Evolutionary conservation across 495 filamentous ascomycete species (phyloP).

Genomic region (Xylaria acuta): DNA sequence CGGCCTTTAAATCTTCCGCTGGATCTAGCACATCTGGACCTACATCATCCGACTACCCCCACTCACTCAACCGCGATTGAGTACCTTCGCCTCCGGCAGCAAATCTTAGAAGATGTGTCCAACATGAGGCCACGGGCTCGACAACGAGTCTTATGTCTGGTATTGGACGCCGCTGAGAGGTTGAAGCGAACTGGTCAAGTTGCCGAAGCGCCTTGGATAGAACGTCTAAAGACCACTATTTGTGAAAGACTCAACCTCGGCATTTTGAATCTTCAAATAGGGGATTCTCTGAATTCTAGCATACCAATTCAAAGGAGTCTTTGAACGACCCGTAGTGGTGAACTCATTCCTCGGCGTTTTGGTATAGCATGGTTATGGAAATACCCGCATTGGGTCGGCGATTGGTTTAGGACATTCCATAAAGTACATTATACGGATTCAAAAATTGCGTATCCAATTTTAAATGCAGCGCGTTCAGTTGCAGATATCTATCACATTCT

Average conservation of each 20-base stretch:
- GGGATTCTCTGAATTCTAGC: not conserved
- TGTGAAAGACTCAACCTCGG: slow-evolving; percentile 22
- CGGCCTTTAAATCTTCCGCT: slow-evolving; percentile 27
- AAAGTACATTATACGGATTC: not conserved
- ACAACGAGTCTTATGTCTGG: slow-evolving; percentile 32
- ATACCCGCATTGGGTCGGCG: slow-evolving; percentile 28
- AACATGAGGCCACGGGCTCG: slow-evolving; percentile 11
- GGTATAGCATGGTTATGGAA: slow-evolving; percentile 8
- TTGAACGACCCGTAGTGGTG: not conserved
- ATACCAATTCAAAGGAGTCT: slow-evolving; percentile 14
- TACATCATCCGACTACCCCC: slow-evolving; percentile 51
- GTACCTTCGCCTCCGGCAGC: slow-evolving; percentile 32
- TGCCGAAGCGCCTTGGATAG: slow-evolving; percentile 37
- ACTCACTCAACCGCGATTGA: slow-evolving; percentile 43
- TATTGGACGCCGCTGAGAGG: slow-evolving; percentile 36
- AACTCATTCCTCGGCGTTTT: slow-evolving; percentile 14
- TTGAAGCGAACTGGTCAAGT: slow-evolving; percentile 33
- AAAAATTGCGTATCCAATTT: not conserved
- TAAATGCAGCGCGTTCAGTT: not conserved
- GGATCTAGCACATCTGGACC: slow-evolving; percentile 47
- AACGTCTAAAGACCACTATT: slow-evolving; percentile 29
- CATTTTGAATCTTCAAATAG: not conserved
- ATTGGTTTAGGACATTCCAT: not conserved
- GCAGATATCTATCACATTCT: not conserved
- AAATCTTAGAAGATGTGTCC: not conserved